Conservation (phyloP, 441 rosid species). For the Syzygium malaccense region DNA sequence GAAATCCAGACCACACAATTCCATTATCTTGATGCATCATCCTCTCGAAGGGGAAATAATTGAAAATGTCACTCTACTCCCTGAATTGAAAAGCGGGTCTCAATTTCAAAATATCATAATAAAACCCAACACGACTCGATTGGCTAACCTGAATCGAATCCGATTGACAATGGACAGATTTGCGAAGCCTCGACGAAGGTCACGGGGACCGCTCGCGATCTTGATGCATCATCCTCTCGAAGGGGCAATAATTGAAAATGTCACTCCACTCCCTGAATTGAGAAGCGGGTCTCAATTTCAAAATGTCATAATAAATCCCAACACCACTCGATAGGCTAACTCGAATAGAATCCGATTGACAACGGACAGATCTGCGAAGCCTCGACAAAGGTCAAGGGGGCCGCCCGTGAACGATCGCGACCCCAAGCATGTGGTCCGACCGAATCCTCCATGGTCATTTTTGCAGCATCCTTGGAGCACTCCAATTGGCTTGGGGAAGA, state of each 20-base stretch:
- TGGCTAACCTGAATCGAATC: background rate
- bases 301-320: no score
- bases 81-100: background rate
- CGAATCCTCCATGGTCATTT: background rate
- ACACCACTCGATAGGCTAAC: background rate
- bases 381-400: background rate
- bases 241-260: no score
- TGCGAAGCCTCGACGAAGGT: background rate
- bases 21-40: background rate
- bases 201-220: background rate
- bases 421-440: background rate
- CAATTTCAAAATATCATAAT: background rate
- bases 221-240: no score
- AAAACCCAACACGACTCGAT: background rate
- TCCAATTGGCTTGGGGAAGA: background rate
- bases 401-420: background rate
- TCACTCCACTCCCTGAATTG: no score
- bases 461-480: background rate
- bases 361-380: background rate
- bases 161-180: background rate
- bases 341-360: background rate
- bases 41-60: background rate
- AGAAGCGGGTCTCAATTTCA: no score
- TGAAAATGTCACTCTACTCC: background rate
- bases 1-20: background rate